A percentile compares a stretch with the other conserved stretches of the same genome.
Evolutionary conservation across 1,284 basidiomycete genomes (phyloP).

Genomic region (Mycosarcoma maydis): DNA sequence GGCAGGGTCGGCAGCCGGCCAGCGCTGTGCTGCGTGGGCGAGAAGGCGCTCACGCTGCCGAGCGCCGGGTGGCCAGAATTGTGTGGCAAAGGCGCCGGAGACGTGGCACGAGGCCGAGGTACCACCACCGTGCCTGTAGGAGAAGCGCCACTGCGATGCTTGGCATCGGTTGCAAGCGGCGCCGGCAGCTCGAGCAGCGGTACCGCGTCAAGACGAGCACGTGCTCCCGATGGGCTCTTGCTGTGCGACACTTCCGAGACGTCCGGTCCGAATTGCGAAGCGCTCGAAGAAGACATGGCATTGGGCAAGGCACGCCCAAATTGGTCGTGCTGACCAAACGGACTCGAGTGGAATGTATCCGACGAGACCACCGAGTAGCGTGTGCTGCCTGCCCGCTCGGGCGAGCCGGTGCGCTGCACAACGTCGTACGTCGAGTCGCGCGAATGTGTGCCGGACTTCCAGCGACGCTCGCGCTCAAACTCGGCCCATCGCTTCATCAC

Average conservation of each 20-base stretch:
- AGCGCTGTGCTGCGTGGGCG: constrained; percentile 11
- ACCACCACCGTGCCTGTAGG: constrained; percentile 45
- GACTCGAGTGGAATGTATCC: constrained; percentile 58
- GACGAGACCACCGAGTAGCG: constrained; percentile 58
- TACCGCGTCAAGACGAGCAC: constrained; percentile 60
- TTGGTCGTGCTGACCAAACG: constrained; percentile 42
- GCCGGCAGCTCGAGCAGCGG: constrained; percentile 65
- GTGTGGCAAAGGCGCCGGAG: constrained; percentile 41
- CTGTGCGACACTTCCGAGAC: constrained; percentile 49
- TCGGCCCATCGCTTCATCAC: constrained; percentile 99
- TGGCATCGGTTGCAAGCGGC: constrained; percentile 61
- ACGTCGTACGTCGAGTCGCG: constrained; percentile 79
- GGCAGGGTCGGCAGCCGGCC: constrained; percentile 20
- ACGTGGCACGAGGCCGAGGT: constrained; percentile 45
- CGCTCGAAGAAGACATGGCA: constrained; percentile 24
- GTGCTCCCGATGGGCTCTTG: constrained; percentile 52
- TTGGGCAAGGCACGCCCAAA: constrained; percentile 43
- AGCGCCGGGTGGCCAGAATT: constrained; percentile 33
- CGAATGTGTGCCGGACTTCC: constrained; percentile 85
- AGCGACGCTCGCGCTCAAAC: constrained; percentile 93
- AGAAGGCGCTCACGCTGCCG: constrained; percentile 18
- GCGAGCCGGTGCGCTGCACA: constrained; percentile 50
- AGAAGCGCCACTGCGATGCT: constrained; percentile 36
- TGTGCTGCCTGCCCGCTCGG: constrained; percentile 59
- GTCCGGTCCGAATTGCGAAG: constrained; percentile 28